Evolutionary conservation across 768 basidiomycete genomes (phyloP).

Genomic region (Xerocomellus chrysenteron): DNA sequence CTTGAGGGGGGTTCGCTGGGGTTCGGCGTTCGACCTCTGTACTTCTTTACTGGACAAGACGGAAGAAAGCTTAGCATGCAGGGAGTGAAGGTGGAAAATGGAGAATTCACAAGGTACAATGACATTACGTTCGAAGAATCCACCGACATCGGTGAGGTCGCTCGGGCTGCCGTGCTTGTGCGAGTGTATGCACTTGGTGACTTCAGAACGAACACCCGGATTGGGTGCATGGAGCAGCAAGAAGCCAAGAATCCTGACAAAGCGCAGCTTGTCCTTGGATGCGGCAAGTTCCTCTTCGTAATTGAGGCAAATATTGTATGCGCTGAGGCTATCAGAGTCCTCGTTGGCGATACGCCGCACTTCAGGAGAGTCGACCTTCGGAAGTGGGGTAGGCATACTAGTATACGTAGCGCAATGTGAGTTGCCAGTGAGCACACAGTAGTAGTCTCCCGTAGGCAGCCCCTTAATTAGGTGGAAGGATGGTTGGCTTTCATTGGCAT

Average conservation of each 20-base stretch:
- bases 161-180: not conserved
- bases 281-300: not conserved
- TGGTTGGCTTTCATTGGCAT: too few relatives aligned
- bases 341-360: not conserved
- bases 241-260: conserved; percentile 6
- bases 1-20: conserved; percentile 13
- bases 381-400: not conserved
- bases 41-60: conserved; percentile 10
- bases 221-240: conserved; percentile 5
- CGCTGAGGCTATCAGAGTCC: not conserved
- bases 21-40: conserved; percentile 21
- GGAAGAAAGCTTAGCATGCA: not conserved
- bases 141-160: not conserved
- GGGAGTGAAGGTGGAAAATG: not conserved
- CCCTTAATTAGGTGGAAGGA: too few relatives aligned
- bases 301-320: conserved; percentile 1
- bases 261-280: not conserved
- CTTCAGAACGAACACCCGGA: not conserved
- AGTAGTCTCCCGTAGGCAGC: too few relatives aligned
- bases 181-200: conserved; percentile 3
- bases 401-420: too few relatives aligned
- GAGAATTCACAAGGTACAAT: conserved; percentile 4
- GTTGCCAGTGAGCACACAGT: too few relatives aligned
- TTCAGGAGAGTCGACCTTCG: not conserved
- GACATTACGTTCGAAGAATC: conserved; percentile 1